Conservation (phyloP, 208 protist genomes). For the Phytomonas sp. region DNA sequence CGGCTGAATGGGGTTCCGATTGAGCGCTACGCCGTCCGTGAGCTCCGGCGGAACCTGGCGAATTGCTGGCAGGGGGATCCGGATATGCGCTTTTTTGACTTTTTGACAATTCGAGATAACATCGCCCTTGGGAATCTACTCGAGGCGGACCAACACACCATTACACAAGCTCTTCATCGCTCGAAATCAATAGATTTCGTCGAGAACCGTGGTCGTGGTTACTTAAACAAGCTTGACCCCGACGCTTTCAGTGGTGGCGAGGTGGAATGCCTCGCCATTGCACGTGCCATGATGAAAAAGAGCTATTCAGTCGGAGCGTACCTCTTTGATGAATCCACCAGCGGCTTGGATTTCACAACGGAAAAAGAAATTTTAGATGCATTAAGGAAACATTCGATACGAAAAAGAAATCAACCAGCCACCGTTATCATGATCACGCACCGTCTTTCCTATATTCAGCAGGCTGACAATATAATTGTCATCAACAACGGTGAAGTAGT, state of each 20-base stretch:
- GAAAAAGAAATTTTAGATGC: conserved; percentile 30
- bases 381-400: not conserved
- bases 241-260: conserved; percentile 62
- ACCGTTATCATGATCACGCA: conserved; percentile 52
- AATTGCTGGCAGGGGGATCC: conserved; percentile 50
- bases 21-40: conserved; percentile 31
- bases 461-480: conserved; percentile 50
- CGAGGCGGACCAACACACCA: conserved; percentile 13
- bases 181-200: conserved; percentile 20
- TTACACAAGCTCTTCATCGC: conserved; percentile 20
- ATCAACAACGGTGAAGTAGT: conserved; percentile 39
- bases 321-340: conserved; percentile 65
- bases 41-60: conserved; percentile 44
- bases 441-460: conserved; percentile 41
- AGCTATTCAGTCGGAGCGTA: conserved; percentile 19
- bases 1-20: conserved; percentile 45
- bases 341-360: conserved; percentile 52
- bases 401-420: not conserved
- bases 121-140: conserved; percentile 48
- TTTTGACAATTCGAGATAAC: conserved; percentile 41
- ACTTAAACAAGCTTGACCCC: conserved; percentile 15
- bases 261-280: conserved; percentile 48
- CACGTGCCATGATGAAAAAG: conserved; percentile 35
- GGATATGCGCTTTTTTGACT: conserved; percentile 39
- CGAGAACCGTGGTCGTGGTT: conserved; percentile 27